phyloP scores from a whole-genome alignment of 208 protist species.

The Borovskyia barvae region DNA sequence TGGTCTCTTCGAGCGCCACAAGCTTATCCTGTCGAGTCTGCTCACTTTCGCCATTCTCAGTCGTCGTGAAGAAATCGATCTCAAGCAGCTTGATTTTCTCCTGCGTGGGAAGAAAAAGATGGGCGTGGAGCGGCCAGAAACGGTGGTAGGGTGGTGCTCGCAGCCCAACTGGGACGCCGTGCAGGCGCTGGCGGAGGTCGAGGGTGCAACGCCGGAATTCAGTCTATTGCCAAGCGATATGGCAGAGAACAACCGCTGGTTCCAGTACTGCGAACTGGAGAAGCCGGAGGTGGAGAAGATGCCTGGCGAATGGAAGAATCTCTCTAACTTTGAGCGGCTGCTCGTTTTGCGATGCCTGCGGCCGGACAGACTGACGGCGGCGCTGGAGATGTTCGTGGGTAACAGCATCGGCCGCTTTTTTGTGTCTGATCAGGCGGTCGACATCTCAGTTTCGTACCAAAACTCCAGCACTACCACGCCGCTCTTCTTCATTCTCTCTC shows the following conservation, averaged over 20 bases:
- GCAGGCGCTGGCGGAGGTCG: conserved; percentile 90
- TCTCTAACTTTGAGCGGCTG: conserved; percentile 95
- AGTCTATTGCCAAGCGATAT: conserved; percentile 86
- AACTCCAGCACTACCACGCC: conserved; percentile 95
- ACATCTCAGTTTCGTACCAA: conserved; percentile 93
- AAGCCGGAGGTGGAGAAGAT: conserved; percentile 92
- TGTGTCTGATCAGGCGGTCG: conserved; percentile 93
- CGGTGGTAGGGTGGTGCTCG: conserved; percentile 89
- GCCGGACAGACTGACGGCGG: conserved; percentile 96
- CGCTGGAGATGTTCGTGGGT: conserved; percentile 92
- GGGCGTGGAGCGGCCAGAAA: conserved; percentile 83
- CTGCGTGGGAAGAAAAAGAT: conserved; percentile 91
- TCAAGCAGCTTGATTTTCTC: conserved; percentile 94
- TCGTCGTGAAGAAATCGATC: conserved; percentile 73
- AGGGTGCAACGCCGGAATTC: conserved; percentile 88
- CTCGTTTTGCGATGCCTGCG: conserved; percentile 95
- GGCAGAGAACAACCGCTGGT: conserved; percentile 92
- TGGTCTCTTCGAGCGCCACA: conserved; percentile 98
- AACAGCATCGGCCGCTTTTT: conserved; percentile 94
- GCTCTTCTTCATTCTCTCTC: conserved; percentile 99
- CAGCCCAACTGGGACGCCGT: conserved; percentile 92
- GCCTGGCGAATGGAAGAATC: conserved; percentile 94
- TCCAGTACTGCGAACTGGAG: conserved; percentile 90
- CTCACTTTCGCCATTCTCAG: conserved; percentile 94
- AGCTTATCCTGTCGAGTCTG: conserved; percentile 97